phyloP scores from a whole-genome alignment of 2,329 filamentous ascomycete genomes.

The Pestalotiopsis sp. region DNA sequence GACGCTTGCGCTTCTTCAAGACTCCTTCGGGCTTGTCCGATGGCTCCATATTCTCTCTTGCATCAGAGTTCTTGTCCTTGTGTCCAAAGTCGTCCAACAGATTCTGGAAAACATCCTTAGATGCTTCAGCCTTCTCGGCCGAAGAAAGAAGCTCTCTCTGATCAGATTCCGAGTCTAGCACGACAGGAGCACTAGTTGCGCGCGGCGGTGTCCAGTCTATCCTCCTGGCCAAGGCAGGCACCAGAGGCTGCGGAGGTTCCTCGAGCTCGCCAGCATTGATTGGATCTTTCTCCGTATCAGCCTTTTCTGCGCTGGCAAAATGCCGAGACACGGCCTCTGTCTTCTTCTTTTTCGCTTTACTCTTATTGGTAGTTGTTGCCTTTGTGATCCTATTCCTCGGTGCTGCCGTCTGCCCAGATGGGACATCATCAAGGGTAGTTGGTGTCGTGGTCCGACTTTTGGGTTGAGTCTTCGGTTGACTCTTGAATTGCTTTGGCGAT shows the following conservation, averaged over 20 bases:
- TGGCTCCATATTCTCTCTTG: neutral
- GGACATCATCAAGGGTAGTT: conserved; percentile 11
- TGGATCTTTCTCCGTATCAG: conserved; percentile 12
- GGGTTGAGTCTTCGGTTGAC: conserved; percentile 35
- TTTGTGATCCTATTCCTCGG: conserved; percentile 20
- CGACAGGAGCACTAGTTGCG: conserved; percentile 33
- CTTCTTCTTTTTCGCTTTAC: conserved; percentile 26
- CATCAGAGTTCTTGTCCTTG: conserved; percentile 18
- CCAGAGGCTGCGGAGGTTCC: conserved; percentile 19
- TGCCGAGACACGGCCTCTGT: conserved; percentile 33
- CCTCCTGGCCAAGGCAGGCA: conserved; percentile 57
- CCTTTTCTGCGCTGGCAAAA: conserved; percentile 19
- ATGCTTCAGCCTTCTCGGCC: conserved; percentile 15
- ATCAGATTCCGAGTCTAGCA: conserved; percentile 33
- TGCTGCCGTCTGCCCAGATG: conserved; percentile 9
- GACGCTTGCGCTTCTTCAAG: conserved; percentile 58
- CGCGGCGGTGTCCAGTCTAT: conserved; percentile 70
- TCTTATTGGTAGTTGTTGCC: conserved; percentile 12
- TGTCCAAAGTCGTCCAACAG: conserved; percentile 47
- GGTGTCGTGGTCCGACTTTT: conserved; percentile 22
- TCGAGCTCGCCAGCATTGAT: neutral
- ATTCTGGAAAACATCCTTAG: conserved; percentile 42
- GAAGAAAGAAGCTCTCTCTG: conserved; percentile 34
- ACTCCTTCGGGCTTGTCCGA: conserved; percentile 25
- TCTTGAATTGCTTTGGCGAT: conserved; percentile 29